These are phyloP conservation scores for Aspergillus campestris DNA, from an alignment of 495 filamentous ascomycete species.

Conservation along the genomic window DNA sequence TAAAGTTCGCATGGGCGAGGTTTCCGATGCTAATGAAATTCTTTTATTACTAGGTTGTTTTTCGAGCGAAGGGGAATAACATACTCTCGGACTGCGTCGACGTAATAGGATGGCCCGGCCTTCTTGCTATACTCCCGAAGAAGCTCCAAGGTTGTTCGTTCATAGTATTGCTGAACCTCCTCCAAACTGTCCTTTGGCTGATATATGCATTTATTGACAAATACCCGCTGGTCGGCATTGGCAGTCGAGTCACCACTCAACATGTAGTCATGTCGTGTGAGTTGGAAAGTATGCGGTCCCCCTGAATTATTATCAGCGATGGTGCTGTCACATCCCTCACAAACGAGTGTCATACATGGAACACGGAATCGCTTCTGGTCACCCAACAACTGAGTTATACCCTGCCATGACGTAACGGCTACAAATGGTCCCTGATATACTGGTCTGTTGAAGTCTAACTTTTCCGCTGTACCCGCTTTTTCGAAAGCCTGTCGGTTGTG, in stretches of 20 bases:
- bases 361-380: conserved; percentile 6
- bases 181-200: not conserved
- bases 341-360: not conserved
- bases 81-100: conserved; percentile 53
- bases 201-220: conserved; percentile 1
- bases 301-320: conserved; percentile 23
- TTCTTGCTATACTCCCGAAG: conserved; percentile 48
- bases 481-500: conserved; percentile 56
- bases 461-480: conserved; percentile 44
- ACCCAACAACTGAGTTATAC: conserved; percentile 1
- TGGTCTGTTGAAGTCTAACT: conserved; percentile 54
- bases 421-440: not conserved
- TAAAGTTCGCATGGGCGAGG: conserved; percentile 51
- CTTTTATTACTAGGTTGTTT: not conserved
- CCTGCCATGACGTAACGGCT: conserved; percentile 5
- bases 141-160: conserved; percentile 46
- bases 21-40: conserved; percentile 40
- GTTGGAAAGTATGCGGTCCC: conserved; percentile 10
- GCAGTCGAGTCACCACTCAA: conserved; percentile 41
- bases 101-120: conserved; percentile 33
- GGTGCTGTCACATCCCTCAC: conserved; percentile 2
- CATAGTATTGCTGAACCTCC: conserved; percentile 26
- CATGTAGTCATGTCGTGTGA: conserved; percentile 45
- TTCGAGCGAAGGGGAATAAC: not conserved
- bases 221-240: conserved; percentile 15